phyloP scores from a whole-genome alignment of 805 yeast genomes.

The Novakomyces olei region DNA sequence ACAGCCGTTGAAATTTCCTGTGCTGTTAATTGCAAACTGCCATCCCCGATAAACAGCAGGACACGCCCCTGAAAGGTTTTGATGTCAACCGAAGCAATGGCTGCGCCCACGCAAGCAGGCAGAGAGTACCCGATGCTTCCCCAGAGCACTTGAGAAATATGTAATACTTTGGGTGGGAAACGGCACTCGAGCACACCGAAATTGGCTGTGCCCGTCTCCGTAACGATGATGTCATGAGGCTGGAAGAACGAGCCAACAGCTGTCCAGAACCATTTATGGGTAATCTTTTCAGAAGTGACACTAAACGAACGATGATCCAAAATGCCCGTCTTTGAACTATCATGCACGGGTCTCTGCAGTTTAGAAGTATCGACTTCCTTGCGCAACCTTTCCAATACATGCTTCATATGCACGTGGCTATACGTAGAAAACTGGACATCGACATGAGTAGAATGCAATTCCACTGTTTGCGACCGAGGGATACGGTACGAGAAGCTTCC shows the following conservation, averaged over 20 bases:
- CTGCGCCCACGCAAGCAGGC: slow-evolving; percentile 69
- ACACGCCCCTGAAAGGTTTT: slow-evolving; percentile 27
- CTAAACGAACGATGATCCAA: slow-evolving; percentile 12
- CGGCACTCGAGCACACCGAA: slow-evolving; percentile 50
- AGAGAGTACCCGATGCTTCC: slow-evolving; percentile 57
- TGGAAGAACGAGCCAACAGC: slow-evolving; percentile 22
- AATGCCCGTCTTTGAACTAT: slow-evolving; percentile 12
- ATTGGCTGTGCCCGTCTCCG: slow-evolving; percentile 68
- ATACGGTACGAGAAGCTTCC: slow-evolving; percentile 38
- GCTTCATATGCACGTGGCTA: slow-evolving; percentile 26
- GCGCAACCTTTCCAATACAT: slow-evolving; percentile 27
- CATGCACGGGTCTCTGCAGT: no score
- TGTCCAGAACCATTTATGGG: slow-evolving; percentile 19
- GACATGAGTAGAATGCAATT: slow-evolving; percentile 32
- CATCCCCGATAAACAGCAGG: slow-evolving; percentile 69
- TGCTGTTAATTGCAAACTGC: slow-evolving; percentile 83
- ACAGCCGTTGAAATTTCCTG: slow-evolving; percentile 50
- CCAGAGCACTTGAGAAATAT: slow-evolving; percentile 14
- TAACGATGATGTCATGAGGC: slow-evolving; percentile 48
- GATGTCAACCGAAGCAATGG: slow-evolving; percentile 31
- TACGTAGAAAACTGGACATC: slow-evolving; percentile 23
- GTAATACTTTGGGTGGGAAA: slow-evolving; percentile 31
- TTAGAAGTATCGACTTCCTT: slow-evolving; percentile 16
- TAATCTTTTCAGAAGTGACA: slow-evolving; percentile 11
- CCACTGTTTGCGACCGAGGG: slow-evolving; percentile 21